phyloP scores from a whole-genome alignment of 495 filamentous ascomycete species.

The Aspergillus cristatus region DNA sequence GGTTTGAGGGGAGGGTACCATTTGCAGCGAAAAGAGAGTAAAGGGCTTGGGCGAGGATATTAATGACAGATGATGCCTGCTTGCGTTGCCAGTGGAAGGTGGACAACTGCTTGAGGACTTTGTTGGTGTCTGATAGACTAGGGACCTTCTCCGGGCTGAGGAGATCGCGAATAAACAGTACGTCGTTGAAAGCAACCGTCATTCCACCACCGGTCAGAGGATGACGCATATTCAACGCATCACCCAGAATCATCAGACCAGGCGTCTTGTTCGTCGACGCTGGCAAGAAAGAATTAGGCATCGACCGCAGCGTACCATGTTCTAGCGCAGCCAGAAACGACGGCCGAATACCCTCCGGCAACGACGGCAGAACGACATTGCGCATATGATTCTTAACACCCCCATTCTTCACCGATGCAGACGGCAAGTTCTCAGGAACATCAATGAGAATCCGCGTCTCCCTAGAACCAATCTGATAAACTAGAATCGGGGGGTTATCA shows the following conservation, averaged over 20 bases:
- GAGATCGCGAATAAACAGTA: conserved; percentile 60
- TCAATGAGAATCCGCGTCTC: conserved; percentile 89
- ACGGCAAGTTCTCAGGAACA: conserved; percentile 71
- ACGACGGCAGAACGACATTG: conserved; percentile 64
- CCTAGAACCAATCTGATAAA: conserved; percentile 95
- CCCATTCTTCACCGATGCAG: conserved; percentile 58
- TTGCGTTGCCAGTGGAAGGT: conserved; percentile 86
- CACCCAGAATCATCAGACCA: conserved; percentile 75
- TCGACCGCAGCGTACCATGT: conserved; percentile 59
- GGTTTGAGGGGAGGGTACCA: conserved; percentile 23
- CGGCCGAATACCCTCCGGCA: conserved; percentile 64
- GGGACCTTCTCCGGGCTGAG: conserved; percentile 59
- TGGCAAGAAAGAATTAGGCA: conserved; percentile 93
- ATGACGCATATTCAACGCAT: conserved; percentile 96
- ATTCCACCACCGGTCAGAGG: conserved; percentile 91
- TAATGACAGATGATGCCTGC: conserved; percentile 73
- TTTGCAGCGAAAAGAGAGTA: conserved; percentile 87
- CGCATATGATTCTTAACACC: conserved; percentile 75
- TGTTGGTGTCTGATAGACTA: conserved; percentile 52
- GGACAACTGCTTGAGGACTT: conserved; percentile 59
- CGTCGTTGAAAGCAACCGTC: conserved; percentile 91
- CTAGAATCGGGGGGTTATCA: conserved; percentile 64
- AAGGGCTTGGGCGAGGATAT: conserved; percentile 88
- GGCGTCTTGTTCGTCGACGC: conserved; percentile 58
- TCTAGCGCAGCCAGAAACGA: conserved; percentile 70